Evolutionary conservation across 1,284 basidiomycete genomes (phyloP).

Genomic region (Ceratobasidium sp.): DNA sequence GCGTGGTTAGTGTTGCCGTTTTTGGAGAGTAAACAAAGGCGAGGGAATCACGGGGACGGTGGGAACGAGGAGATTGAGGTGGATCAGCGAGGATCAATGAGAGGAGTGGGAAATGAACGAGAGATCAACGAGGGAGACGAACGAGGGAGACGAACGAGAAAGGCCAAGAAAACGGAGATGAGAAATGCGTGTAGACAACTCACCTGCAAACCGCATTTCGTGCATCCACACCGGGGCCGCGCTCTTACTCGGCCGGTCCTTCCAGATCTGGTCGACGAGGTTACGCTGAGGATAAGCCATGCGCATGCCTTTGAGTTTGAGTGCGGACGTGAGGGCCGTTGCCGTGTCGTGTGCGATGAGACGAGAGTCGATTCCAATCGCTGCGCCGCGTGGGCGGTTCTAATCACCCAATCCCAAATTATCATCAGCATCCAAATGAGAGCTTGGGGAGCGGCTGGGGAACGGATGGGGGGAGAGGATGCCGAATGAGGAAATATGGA

Average conservation of each 20-base stretch:
- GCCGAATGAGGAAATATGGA: slow-evolving; percentile 47
- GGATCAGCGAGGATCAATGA: too few species aligned
- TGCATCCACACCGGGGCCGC: slow-evolving; percentile 83
- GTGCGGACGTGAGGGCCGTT: slow-evolving; percentile 68
- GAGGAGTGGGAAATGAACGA: too few species aligned
- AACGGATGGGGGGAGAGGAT: slow-evolving; percentile 30
- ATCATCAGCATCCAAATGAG: too few species aligned
- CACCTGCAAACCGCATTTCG: slow-evolving; percentile 79
- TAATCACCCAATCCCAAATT: slow-evolving; percentile 49
- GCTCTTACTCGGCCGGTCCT: slow-evolving; percentile 73
- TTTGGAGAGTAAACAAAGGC: not conserved
- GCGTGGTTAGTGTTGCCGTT: slow-evolving; percentile 48
- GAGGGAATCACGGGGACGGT: too few species aligned
- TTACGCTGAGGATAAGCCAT: slow-evolving; percentile 79
- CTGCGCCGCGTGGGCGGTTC: slow-evolving; percentile 68
- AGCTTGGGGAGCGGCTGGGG: slow-evolving; percentile 36
- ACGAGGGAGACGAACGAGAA: too few species aligned
- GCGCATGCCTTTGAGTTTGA: slow-evolving; percentile 57
- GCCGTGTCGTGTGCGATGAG: slow-evolving; percentile 82
- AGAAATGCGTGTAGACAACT: slow-evolving; percentile 57
- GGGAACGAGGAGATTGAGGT: not conserved
- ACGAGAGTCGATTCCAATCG: slow-evolving; percentile 91
- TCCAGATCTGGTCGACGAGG: slow-evolving; percentile 89
- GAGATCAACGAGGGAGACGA: too few species aligned
- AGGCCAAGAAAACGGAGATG: too few species aligned